Evolutionary conservation across 2,329 filamentous ascomycete genomes (phyloP).

Genomic region (Nannizziopsis arthrosporioides): DNA sequence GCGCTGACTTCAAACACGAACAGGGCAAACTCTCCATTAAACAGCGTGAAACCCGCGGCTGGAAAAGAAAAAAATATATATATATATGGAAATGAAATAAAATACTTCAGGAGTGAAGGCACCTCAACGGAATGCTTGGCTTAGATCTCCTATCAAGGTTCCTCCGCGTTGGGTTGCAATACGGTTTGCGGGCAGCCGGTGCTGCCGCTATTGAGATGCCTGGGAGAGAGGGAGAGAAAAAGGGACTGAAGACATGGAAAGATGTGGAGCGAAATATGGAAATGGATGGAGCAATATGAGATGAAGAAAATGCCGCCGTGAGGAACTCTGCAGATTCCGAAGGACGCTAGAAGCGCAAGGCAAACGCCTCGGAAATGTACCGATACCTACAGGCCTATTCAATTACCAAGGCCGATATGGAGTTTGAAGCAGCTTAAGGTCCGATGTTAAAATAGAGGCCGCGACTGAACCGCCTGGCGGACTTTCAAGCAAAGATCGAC

Average conservation of each 20-base stretch:
- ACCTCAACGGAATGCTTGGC: too few species aligned
- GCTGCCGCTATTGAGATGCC: too few species aligned
- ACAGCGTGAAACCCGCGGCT: too few species aligned
- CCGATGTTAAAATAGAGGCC: slow-evolving; percentile 2
- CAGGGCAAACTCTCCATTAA: too few species aligned
- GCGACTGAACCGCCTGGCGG: slow-evolving; percentile 3
- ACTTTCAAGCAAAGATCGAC: slow-evolving; percentile 15
- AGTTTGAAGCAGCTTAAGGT: background rate
- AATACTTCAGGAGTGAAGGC: too few species aligned
- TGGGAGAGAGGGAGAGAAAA: too few species aligned
- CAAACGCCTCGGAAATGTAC: slow-evolving; percentile 7
- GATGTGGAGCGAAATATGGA: background rate
- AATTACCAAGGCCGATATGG: slow-evolving; percentile 2
- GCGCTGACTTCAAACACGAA: too few species aligned
- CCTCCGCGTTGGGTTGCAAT: too few species aligned
- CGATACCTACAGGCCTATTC: slow-evolving; percentile 6
- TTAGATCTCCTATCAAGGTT: too few species aligned
- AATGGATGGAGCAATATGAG: background rate
- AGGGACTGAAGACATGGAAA: background rate
- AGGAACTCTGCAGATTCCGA: slow-evolving; percentile 6
- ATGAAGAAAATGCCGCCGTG: background rate
- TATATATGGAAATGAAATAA: too few species aligned
- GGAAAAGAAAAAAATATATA: too few species aligned
- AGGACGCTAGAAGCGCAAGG: slow-evolving; percentile 5
- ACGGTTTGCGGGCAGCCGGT: too few species aligned